Conservation (phyloP, 495 filamentous ascomycete genomes). For the Penicilliopsis zonata region DNA sequence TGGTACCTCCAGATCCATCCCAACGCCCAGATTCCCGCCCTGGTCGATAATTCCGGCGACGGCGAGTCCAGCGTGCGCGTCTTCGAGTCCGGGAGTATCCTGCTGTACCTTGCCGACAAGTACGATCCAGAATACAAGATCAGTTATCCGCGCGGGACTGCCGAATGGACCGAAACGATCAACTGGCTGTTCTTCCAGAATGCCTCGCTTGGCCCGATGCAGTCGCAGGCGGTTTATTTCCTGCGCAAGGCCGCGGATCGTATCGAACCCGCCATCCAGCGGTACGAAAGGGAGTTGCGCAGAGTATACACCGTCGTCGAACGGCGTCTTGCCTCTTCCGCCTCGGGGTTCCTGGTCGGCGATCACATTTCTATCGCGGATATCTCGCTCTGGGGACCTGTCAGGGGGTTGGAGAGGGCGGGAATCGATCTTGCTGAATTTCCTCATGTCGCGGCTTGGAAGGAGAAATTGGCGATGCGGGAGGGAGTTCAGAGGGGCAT, state of each 20-base stretch:
- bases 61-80: constrained; percentile 59
- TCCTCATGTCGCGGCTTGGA: constrained; percentile 64
- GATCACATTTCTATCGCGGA: constrained; percentile 76
- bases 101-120: constrained; percentile 71
- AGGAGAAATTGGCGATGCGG: constrained; percentile 51
- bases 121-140: constrained; percentile 82
- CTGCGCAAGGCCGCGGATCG: constrained; percentile 74
- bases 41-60: constrained; percentile 65
- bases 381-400: constrained; percentile 71
- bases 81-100: constrained; percentile 77
- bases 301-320: constrained; percentile 75
- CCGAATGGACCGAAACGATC: constrained; percentile 67
- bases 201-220: constrained; percentile 83
- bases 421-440: constrained; percentile 70
- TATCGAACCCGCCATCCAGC: constrained; percentile 73
- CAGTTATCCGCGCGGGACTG: constrained; percentile 61
- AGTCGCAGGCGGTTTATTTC: constrained; percentile 90
- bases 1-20: constrained; percentile 75
- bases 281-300: constrained; percentile 71
- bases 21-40: constrained; percentile 87
- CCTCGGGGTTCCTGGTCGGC: constrained; percentile 64
- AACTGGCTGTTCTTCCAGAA: constrained; percentile 68
- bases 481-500: constrained; percentile 65
- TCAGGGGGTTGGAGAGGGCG: constrained; percentile 51
- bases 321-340: constrained; percentile 49